Evolutionary conservation across 805 yeast genomes (phyloP).

Genomic region (Candida piceae): DNA sequence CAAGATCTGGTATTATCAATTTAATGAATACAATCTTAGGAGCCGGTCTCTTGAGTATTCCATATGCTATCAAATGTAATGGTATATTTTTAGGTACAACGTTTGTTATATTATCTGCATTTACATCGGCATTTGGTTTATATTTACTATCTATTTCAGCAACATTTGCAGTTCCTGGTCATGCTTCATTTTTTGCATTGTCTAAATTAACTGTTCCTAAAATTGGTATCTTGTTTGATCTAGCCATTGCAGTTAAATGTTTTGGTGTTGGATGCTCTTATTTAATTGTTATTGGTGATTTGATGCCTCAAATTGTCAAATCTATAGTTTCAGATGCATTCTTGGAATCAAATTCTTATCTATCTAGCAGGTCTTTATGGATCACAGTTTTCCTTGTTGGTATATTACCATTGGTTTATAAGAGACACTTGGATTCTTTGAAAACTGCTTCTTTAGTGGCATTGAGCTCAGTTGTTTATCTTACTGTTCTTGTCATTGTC

Average conservation of each 20-base stretch:
- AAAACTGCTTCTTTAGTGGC: slow-evolving; percentile 85
- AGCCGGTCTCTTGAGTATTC: slow-evolving; percentile 70
- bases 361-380: slow-evolving; percentile 51
- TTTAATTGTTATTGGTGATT: slow-evolving; percentile 64
- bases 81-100: slow-evolving; percentile 41
- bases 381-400: slow-evolving; percentile 50
- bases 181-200: slow-evolving; percentile 61
- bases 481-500: slow-evolving; percentile 65
- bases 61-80: slow-evolving; percentile 54
- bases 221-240: slow-evolving; percentile 55
- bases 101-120: slow-evolving; percentile 37
- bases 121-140: slow-evolving; percentile 53
- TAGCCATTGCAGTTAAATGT: slow-evolving; percentile 67
- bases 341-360: slow-evolving; percentile 14
- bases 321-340: slow-evolving; percentile 19
- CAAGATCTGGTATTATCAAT: slow-evolving; percentile 47
- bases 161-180: slow-evolving; percentile 49
- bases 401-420: slow-evolving; percentile 63
- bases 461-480: slow-evolving; percentile 70
- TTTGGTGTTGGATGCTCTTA: slow-evolving; percentile 68
- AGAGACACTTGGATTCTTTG: slow-evolving; percentile 73
- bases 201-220: slow-evolving; percentile 59
- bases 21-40: slow-evolving; percentile 53
- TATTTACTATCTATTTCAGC: slow-evolving; percentile 57
- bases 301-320: slow-evolving; percentile 55